Evolutionary conservation across 371 early-diverging fungal genomes (phyloP), one percentile per base, ranked within the genome.

Genomic region (Capniomyces stellatus): DNA sequence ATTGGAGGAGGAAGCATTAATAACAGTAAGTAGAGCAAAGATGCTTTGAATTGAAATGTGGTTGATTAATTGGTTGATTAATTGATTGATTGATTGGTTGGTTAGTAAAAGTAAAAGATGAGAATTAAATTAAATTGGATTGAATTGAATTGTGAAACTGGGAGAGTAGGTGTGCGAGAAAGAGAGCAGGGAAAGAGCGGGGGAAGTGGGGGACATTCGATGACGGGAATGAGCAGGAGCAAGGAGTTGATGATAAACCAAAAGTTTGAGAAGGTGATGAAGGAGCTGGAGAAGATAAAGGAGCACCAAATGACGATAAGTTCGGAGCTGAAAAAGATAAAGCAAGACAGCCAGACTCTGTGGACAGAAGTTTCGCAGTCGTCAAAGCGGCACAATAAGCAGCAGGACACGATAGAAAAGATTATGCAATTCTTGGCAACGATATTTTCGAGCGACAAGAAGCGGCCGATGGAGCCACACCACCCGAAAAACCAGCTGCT

Each of bases 331-430:
- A 87, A 85, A 64, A 77, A 72, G 30, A 78, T 95, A 25, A 91
- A 95, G 57, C 71, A 76, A 13, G 90, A 92, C 54, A 88, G 89
- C 60, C 83, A 86, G 58, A 58, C 79, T 21, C 66, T 95, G n/a
- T 94, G 93, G 95, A 78, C 75, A 48, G 90, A 92, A 57, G 79
- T 84, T 0, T 48, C 81, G 3, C 67, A 74, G 1, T 71, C 86
- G 3, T 75, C 85, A 19, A 84, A 87, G 41, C 69, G 85, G 19
- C 79, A 88, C 64, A 76, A 80, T 46, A 67, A 81, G 51, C 94
- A 94, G 58, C 90, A 94, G 62, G 83, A 81, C 12, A 89, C 85
- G 0, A 91, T 95, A 29, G 87, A 93, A 67, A 92, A 89, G 62
- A 87, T 88, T 21, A 52, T 87, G 52, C 63, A 79, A 19, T 88